Evolutionary conservation across 257 asterid genomes (phyloP), one percentile per base, ranked within the genome.

Genomic region (Solanum virginianum): DNA sequence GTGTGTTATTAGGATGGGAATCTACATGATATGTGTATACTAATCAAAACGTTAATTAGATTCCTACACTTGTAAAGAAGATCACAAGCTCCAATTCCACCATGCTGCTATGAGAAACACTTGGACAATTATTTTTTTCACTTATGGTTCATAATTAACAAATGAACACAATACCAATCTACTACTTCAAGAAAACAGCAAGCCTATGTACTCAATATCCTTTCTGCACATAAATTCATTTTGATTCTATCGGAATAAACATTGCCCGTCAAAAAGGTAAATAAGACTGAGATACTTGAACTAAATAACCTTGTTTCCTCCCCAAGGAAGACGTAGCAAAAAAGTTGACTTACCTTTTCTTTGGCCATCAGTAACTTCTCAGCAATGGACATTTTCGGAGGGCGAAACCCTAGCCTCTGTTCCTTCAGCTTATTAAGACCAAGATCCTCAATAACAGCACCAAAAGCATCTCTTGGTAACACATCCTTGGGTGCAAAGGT

Each of bases 401-500:
- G 95, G 18, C 93, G 90, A 91, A 91, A 88, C 87, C 97, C 98
- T 86, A 93, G 86, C 90, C 90, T 91, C 88, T 94, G 97, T 81
- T 95, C 98, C 80, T 91, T 92, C 81, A 88, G 86, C 89, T 89
- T 94, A 89, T 88, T 90, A 54, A 97, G 97, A 18, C 99, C 98
- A 90, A 97, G 91, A 92, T 97, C 98, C 89, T 94, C 98, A 84
- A 97, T 93, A 54, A 97, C 87, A 26, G 86, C 91, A 82, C 96
- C 98, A 90, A 95, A 94, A 45, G 95, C 93, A 83, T 97, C 98
- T 89, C 92, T 84, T 0, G 99, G 98, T 87, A 95, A 97, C 70
- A 97, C 95, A 59, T 95, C 99, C 90, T 92, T 94, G 18, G 99
- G 99, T 3, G 97, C 94, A 87, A 95, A 97, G 86, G 86, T 89